A percentile compares a stretch with the other conserved stretches of the same genome.
Evolutionary conservation across 192 early-diverging fungal species (phyloP).

Genomic region (Entomortierella lignicola): DNA sequence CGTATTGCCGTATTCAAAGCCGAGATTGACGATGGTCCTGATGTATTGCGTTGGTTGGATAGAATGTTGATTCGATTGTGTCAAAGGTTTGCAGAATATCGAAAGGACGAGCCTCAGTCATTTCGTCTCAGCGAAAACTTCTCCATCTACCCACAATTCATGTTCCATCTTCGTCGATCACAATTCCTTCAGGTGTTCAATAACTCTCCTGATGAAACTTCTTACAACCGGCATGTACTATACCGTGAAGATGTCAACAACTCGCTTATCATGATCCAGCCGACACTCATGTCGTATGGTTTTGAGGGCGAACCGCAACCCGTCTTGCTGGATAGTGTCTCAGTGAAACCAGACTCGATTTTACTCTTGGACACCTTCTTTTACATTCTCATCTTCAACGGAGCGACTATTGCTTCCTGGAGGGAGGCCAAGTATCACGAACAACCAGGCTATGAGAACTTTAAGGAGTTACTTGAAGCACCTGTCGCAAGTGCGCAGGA

Average conservation of each 20-base stretch:
- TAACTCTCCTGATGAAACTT: constrained; percentile 98
- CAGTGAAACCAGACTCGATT: constrained; percentile 95
- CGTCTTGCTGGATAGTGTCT: constrained; percentile 96
- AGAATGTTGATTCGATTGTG: constrained; percentile 98
- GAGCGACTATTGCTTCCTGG: constrained; percentile 97
- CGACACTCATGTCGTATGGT: constrained; percentile 92
- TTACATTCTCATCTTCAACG: constrained; percentile 99
- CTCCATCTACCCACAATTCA: constrained; percentile 99
- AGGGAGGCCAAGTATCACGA: constrained; percentile 96
- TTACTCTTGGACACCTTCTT: constrained; percentile 98
- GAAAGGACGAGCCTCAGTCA: constrained; percentile 93
- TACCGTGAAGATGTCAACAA: constrained; percentile 97
- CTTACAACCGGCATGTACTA: constrained; percentile 92
- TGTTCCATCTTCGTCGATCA: constrained; percentile 97
- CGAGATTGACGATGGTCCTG: constrained; percentile 96
- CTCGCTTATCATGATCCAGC: constrained; percentile 99
- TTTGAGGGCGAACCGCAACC: constrained; percentile 91
- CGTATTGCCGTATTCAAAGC: constrained; percentile 98
- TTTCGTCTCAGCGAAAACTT: constrained; percentile 95
- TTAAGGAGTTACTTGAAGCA: constrained; percentile 91
- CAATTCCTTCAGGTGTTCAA: constrained; percentile 99
- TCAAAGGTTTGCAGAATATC: constrained; percentile 96
- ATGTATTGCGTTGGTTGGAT: constrained; percentile 98
- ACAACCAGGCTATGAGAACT: constrained; percentile 93
- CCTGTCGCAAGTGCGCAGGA: constrained; percentile 92